Evolutionary conservation across 2,329 filamentous ascomycete genomes (phyloP), one percentile per base, ranked within the genome.

Genomic region (Plectosphaerella plurivora): DNA sequence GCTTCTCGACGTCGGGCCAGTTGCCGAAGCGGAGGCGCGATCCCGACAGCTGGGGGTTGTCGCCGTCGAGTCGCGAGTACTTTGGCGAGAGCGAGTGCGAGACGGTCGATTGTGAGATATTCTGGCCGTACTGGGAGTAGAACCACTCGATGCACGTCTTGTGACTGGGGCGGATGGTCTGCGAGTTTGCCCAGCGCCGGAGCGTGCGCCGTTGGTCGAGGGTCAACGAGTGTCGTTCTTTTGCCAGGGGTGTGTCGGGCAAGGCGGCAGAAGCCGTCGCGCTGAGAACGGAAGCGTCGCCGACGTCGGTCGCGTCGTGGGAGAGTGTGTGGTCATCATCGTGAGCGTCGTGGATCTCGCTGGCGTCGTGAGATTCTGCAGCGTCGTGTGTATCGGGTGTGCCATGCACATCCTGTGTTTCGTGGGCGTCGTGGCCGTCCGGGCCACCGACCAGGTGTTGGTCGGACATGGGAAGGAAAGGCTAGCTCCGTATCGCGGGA

Each of bases 131-230:
- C 63, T 83, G 74, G 51, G 64, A 63, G 58, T 72, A 76, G 68
- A 84, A 84, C 81, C 81, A 84, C 61, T 84, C 80, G 61, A 84
- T 84, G 70, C 81, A 84, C 35, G 78, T 74, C 66, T 82, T 82
- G 66, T 84, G 81, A 24, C 77, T 81, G 7, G 81, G 81, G 2
- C 81, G 76, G 24, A 77, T 73, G 14, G 75, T 67, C 61, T 84
- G 81, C 41, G 71, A 71, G 59, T 80, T 79, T 22, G 81, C 81
- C 81, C 81, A 84, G 57, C 78, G 73, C 22, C 81, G 78, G 49
- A 84, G 71, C 24, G 80, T 79, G 57, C 81, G 79, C 35, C 81
- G 80, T 64, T 84, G 81, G 61, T 84, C 81, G 53, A 84, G 79
- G 20, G 81, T 83, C 50, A 84, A 68, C 2, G 81, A 83, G 59